Conservation (phyloP, 495 filamentous ascomycete species). For the Corynascus novoguineensis region DNA sequence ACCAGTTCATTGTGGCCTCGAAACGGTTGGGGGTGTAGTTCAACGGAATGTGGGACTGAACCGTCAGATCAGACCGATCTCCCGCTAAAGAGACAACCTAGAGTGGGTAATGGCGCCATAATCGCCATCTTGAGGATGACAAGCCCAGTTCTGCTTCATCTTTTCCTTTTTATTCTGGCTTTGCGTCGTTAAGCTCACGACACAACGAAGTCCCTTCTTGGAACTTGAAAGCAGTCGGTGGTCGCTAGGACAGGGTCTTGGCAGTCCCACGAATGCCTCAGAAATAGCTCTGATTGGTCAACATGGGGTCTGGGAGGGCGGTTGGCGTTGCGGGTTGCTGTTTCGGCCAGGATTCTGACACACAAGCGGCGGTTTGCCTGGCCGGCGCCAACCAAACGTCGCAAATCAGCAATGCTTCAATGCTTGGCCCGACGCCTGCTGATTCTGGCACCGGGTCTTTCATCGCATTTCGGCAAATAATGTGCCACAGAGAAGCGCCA, state of each 20-base stretch:
- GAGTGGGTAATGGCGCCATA: constrained; percentile 41
- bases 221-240: neutral
- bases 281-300: constrained; percentile 17
- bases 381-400: neutral
- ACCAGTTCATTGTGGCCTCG: neutral
- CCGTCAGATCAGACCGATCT: constrained; percentile 27
- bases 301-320: neutral
- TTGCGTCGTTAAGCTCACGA: too few species aligned
- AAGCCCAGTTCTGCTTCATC: constrained; percentile 6
- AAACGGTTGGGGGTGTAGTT: neutral
- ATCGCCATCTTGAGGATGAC: constrained; percentile 17
- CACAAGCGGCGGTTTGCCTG: constrained; percentile 17
- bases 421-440: neutral
- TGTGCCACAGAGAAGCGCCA: neutral
- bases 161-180: neutral
- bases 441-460: neutral
- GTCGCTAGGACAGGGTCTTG: constrained; percentile 5
- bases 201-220: too few species aligned
- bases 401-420: neutral
- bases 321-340: constrained; percentile 27
- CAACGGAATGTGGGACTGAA: constrained; percentile 4
- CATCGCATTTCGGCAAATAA: neutral
- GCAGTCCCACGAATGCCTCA: neutral
- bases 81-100: constrained; percentile 17
- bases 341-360: constrained; percentile 32